Evolutionary conservation across 2,329 filamentous ascomycete genomes (phyloP).

Genomic region (Venturia effusa): DNA sequence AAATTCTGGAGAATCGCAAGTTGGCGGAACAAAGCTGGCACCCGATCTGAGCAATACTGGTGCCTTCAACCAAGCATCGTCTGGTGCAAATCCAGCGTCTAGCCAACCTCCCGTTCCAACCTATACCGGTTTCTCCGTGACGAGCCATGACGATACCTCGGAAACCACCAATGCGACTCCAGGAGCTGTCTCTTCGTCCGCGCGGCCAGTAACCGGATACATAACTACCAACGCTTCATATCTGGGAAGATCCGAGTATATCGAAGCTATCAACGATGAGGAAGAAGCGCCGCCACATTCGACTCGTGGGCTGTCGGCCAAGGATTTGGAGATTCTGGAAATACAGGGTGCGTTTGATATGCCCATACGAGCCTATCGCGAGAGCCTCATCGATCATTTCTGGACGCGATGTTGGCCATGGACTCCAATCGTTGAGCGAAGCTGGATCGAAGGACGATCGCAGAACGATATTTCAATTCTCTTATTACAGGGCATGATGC

Average conservation of each 20-base stretch:
- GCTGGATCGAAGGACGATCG: constrained; percentile 26
- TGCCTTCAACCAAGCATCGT: not conserved
- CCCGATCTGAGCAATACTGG: not conserved
- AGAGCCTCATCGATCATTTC: constrained; percentile 29
- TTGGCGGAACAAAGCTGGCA: not conserved
- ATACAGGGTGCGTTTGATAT: constrained; percentile 21
- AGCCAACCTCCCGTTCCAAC: not conserved
- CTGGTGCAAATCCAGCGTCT: not conserved
- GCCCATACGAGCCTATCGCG: constrained; percentile 23
- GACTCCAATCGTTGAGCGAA: constrained; percentile 31
- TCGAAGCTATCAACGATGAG: constrained; percentile 24
- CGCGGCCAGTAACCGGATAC: constrained; percentile 13
- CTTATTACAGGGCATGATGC: constrained; percentile 28
- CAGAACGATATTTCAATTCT: constrained; percentile 21
- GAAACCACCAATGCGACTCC: not conserved
- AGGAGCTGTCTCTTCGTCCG: constrained; percentile 11
- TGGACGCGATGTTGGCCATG: constrained; percentile 30
- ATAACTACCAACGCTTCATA: constrained; percentile 19
- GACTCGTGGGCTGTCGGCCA: constrained; percentile 20
- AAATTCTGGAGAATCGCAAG: constrained; percentile 12
- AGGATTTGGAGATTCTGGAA: constrained; percentile 21
- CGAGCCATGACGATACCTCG: not conserved
- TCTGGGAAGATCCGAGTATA: constrained; percentile 23
- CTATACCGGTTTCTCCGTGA: not conserved
- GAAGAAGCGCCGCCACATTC: constrained; percentile 20